Evolutionary conservation across 2,329 filamentous ascomycete genomes (phyloP).

Genomic region (Penicillium sp.): DNA sequence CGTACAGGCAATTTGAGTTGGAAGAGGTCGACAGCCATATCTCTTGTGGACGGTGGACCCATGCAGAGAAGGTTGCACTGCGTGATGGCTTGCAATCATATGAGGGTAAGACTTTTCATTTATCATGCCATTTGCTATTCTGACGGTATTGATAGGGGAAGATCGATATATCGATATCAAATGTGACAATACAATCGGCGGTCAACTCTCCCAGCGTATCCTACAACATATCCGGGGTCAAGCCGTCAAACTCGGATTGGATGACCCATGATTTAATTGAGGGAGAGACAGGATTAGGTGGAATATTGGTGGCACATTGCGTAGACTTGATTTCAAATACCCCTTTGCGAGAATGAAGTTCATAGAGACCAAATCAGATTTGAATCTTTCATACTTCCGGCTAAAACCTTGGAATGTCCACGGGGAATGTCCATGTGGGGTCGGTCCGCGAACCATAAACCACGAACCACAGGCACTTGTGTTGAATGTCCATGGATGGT

Average conservation of each 20-base stretch:
- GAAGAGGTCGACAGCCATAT: constrained; percentile 2
- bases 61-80: neutral
- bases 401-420: no score
- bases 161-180: constrained; percentile 5
- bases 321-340: neutral
- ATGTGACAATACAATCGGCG: neutral
- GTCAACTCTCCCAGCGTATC: constrained; percentile 1
- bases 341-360: neutral
- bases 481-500: neutral
- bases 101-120: neutral
- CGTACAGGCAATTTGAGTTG: constrained; percentile 2
- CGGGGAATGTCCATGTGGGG: neutral
- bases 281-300: no score
- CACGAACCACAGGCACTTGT: neutral
- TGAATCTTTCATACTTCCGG: no score
- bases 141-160: constrained; percentile 1
- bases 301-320: no score
- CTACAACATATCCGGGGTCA: neutral
- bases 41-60: constrained; percentile 1
- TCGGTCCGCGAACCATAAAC: neutral
- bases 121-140: neutral
- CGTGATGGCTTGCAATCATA: neutral
- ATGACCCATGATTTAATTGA: neutral
- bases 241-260: neutral
- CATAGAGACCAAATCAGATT: neutral